Percentiles rank a stretch among this genome's conserved stretches.
Evolutionary conservation across 2,329 filamentous ascomycete genomes (phyloP).

Genomic region (Thelonectria rubi): DNA sequence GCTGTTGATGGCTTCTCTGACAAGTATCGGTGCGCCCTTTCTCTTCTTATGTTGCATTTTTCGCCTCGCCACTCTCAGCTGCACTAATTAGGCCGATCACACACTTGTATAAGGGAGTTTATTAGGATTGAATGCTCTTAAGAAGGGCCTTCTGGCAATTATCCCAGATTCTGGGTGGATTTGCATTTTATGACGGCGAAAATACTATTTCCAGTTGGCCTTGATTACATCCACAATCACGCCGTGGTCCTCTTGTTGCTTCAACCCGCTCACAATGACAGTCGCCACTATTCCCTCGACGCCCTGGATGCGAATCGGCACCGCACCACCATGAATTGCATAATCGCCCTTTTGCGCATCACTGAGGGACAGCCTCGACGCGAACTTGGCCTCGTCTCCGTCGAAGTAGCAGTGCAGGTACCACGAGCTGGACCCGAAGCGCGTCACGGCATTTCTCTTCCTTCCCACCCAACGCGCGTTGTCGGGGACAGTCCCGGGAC

Average conservation of each 20-base stretch:
- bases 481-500: conserved; percentile 74
- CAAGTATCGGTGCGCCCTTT: no score
- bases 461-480: conserved; percentile 75
- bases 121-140: no score
- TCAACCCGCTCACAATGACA: conserved; percentile 78
- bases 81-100: no score
- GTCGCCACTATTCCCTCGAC: conserved; percentile 81
- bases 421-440: conserved; percentile 77
- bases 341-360: conserved; percentile 66
- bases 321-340: conserved; percentile 81
- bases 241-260: conserved; percentile 80
- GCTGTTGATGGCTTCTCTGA: no score
- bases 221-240: conserved; percentile 76
- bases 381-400: conserved; percentile 72
- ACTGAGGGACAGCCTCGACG: conserved; percentile 70
- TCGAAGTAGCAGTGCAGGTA: conserved; percentile 73
- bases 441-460: conserved; percentile 76
- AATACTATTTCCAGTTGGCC: conserved; percentile 54
- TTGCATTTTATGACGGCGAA: no score
- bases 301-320: conserved; percentile 75
- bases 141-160: no score
- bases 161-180: no score
- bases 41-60: no score
- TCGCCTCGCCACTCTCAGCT: no score
- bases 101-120: no score